Base-by-base conservation (phyloP, 306 rosid genomes). In the Cucumis cinereus region DNA sequence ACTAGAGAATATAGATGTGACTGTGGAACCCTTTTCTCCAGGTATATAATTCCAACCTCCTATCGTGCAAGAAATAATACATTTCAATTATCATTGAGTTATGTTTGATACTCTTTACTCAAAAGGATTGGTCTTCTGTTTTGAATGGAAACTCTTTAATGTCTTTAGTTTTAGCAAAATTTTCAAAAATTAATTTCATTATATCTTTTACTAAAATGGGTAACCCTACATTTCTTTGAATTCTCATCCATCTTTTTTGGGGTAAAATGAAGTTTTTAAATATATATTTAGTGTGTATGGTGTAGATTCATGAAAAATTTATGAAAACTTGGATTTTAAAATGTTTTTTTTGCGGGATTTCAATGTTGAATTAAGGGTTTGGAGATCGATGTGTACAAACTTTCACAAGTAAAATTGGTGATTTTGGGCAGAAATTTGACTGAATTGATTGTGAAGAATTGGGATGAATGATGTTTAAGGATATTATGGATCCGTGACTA, bases 1-100 rank as follows among this genome's bases (percentile, higher is more conserved):
- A 95, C 99, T 40, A 83, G 97, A 80, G 99, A 95, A 79, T 95
- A 95, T 54, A 85, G 90, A 92, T 95, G 99, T 79, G 98, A 90
- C 80, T 95, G 98, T 86, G 99, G 99, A 84, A 95, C 96, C 86
- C 89, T 88, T 56, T 95, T 92, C 86, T 88, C 97, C 86, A 92
- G 99, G 99, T 95, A 1, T 30, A 30, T 30, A 30, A 3, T 30
- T 30, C 35, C 35, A 45, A 45, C 16, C 11, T 45, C 11, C 50
- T 0, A 45, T 45, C 14, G 10, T 15, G 4, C 10, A 0, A 43
- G 49, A 43, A 43, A 43, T 43, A 45, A 1, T 45, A 12, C 50
- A 12, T 45, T 1, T 45, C 1, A 45, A 45, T 45, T 45, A 45
- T 45, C 1, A 16, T 45, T 45, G 16, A 45, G 1, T 45, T 45